These are phyloP conservation scores for Malus hybrid DNA, from an alignment of 331 rosid genomes.

Conservation along the genomic window DNA sequence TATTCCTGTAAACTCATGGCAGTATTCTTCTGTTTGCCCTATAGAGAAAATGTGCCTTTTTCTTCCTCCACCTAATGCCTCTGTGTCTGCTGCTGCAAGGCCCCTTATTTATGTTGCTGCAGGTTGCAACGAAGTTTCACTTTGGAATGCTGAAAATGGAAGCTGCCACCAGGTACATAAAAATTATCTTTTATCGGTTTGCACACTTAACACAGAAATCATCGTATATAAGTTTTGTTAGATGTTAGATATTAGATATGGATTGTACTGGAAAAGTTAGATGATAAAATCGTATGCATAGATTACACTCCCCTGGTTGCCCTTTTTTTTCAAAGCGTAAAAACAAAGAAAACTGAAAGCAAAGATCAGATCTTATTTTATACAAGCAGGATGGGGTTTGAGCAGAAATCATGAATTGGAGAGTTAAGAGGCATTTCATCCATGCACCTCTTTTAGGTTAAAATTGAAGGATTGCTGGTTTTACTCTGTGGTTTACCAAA, in stretches of 20 bases:
- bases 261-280: neutral
- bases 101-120: conserved; percentile 97
- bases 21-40: conserved; percentile 79
- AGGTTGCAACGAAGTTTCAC: conserved; percentile 93
- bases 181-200: no score
- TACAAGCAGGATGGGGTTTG: neutral
- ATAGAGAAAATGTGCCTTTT: conserved; percentile 86
- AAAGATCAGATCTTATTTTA: neutral
- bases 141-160: conserved; percentile 97
- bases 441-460: neutral
- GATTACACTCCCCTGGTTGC: neutral
- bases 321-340: neutral
- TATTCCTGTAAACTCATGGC: conserved; percentile 83
- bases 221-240: neutral
- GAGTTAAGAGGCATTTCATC: neutral
- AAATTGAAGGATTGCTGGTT: neutral
- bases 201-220: neutral
- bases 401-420: neutral
- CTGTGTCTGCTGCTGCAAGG: conserved; percentile 63
- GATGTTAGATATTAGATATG: neutral
- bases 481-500: neutral
- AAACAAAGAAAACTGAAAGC: neutral
- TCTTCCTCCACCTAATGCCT: conserved; percentile 65
- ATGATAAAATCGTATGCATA: neutral
- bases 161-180: conserved; percentile 89